Percentiles rank a stretch among this genome's conserved stretches.
Evolutionary conservation across 495 filamentous ascomycete genomes (phyloP).

Genomic region (Barbatosphaeria neglecta): DNA sequence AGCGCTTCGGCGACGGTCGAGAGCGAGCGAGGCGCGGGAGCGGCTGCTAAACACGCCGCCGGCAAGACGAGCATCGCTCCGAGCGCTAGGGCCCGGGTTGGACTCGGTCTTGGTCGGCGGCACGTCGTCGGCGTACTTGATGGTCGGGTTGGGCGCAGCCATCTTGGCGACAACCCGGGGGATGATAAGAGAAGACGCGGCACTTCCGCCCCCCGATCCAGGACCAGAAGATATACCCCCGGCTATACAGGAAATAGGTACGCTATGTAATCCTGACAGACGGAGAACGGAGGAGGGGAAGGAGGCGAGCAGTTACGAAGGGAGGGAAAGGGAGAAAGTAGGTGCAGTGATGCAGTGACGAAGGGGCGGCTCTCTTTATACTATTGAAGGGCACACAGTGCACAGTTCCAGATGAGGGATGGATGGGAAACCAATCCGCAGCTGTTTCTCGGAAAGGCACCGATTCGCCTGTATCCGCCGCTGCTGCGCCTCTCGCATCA

Average conservation of each 20-base stretch:
- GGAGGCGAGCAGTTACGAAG: background rate
- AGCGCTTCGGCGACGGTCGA: constrained; percentile 11
- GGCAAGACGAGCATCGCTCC: constrained; percentile 3
- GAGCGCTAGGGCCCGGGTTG: background rate
- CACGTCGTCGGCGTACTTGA: constrained; percentile 4
- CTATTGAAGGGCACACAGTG: too few species aligned
- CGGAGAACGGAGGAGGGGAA: background rate
- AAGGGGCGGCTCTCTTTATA: too few species aligned
- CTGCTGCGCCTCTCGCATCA: background rate
- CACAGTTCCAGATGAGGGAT: too few species aligned
- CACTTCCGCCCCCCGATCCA: too few species aligned
- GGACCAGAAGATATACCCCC: too few species aligned
- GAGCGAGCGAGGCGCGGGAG: constrained; percentile 11
- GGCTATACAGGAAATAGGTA: too few species aligned
- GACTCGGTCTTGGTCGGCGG: constrained; percentile 5
- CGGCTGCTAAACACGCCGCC: constrained; percentile 27
- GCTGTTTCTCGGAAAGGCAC: background rate
- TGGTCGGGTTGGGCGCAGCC: background rate
- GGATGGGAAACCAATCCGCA: background rate
- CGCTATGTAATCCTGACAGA: too few species aligned
- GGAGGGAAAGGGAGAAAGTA: too few species aligned
- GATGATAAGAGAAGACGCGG: too few species aligned
- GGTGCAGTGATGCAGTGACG: too few species aligned
- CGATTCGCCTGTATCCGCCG: background rate
- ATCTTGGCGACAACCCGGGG: background rate